These are phyloP conservation scores for Wickerhamomyces bisporus DNA, from an alignment of 805 yeast species.

Conservation along the genomic window DNA sequence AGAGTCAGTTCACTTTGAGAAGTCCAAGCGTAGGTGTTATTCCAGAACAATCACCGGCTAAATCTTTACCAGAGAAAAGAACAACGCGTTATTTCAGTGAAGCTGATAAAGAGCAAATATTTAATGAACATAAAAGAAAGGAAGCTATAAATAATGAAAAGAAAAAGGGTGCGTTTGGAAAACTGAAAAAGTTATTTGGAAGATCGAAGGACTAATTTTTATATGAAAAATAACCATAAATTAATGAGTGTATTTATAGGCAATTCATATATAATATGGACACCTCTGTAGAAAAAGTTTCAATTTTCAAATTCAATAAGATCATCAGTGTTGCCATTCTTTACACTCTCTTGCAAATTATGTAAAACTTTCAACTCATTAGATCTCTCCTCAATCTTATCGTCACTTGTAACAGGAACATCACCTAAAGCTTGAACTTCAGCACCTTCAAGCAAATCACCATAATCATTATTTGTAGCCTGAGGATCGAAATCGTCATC, in stretches of 20 bases:
- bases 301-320: constrained; percentile 41
- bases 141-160: constrained; percentile 13
- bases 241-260: not conserved
- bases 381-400: constrained; percentile 10
- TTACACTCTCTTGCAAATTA: constrained; percentile 18
- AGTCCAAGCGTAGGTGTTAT: constrained; percentile 20
- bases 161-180: constrained; percentile 31
- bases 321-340: constrained; percentile 7
- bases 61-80: constrained; percentile 22
- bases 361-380: constrained; percentile 28
- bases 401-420: constrained; percentile 17
- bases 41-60: constrained; percentile 20
- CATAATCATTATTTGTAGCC: constrained; percentile 36
- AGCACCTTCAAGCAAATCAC: constrained; percentile 44
- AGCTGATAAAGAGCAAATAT: constrained; percentile 12
- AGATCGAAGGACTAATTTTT: constrained; percentile 21
- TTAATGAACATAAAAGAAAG: constrained; percentile 6
- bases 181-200: constrained; percentile 37
- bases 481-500: constrained; percentile 45
- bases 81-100: constrained; percentile 26
- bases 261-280: no score
- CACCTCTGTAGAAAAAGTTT: not conserved
- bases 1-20: constrained; percentile 22
- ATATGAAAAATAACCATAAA: no score
- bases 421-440: constrained; percentile 39